These are phyloP conservation scores for Capsella rubella DNA, from an alignment of 441 rosid species.

Conservation along the genomic window DNA sequence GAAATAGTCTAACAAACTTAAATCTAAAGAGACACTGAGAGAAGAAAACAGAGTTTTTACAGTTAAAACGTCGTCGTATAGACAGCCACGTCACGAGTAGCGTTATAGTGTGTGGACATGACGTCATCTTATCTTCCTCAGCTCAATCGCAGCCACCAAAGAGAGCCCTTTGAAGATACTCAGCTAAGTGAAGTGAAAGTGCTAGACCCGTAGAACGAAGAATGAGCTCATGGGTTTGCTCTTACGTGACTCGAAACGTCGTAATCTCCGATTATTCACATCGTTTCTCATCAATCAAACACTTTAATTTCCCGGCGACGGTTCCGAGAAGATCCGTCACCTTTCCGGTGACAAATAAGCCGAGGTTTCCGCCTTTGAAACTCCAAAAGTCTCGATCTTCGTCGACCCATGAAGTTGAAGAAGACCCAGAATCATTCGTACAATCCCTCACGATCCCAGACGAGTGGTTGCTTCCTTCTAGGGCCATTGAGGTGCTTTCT, in stretches of 20 bases:
- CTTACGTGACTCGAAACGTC: slow-evolving; percentile 22
- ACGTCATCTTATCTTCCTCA: slow-evolving; percentile 40
- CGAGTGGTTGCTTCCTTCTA: slow-evolving; percentile 71
- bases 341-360: slow-evolving; percentile 10
- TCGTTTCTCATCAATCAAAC: not conserved
- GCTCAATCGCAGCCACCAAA: not conserved
- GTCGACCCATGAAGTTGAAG: slow-evolving; percentile 37
- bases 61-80: slow-evolving; percentile 8
- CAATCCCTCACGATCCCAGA: slow-evolving; percentile 69
- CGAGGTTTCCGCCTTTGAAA: slow-evolving; percentile 13
- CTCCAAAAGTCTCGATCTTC: slow-evolving; percentile 36
- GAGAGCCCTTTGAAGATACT: not conserved
- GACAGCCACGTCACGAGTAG: not conserved
- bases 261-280: not conserved
- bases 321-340: not conserved
- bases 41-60: too few relatives aligned
- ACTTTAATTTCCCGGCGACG: slow-evolving; percentile 7
- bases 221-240: slow-evolving; percentile 43
- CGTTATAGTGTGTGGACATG: not conserved
- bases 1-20: too few relatives aligned
- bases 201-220: slow-evolving; percentile 2
- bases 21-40: too few relatives aligned
- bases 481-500: slow-evolving; percentile 63
- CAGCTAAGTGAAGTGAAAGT: slow-evolving; percentile 11
- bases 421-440: slow-evolving; percentile 49